These are phyloP conservation scores for Trematosphaeria pertusa DNA, from an alignment of 2,329 filamentous ascomycete genomes.

Conservation along the genomic window DNA sequence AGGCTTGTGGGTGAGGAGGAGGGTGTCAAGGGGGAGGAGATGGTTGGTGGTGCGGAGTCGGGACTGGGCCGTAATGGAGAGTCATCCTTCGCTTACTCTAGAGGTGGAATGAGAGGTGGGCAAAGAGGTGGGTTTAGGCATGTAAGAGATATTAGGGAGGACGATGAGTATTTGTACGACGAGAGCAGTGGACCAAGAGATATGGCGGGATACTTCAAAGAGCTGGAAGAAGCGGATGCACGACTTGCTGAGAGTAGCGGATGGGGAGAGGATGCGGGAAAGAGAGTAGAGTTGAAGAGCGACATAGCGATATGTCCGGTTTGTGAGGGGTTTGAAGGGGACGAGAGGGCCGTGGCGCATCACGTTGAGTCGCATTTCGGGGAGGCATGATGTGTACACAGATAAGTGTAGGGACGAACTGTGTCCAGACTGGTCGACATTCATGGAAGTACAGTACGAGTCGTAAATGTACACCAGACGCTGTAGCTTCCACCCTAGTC, in stretches of 20 bases:
- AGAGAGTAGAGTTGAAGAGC: slow-evolving; percentile 24
- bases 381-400: slow-evolving; percentile 5
- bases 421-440: slow-evolving; percentile 1
- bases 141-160: slow-evolving; percentile 36
- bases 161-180: slow-evolving; percentile 40
- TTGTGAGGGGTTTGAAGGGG: slow-evolving; percentile 70
- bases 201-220: slow-evolving; percentile 25
- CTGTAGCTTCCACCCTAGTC: too few relatives aligned
- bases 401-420: background rate
- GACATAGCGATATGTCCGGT: slow-evolving; percentile 63
- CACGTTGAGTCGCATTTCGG: slow-evolving; percentile 69
- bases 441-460: too few relatives aligned
- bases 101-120: slow-evolving; percentile 8
- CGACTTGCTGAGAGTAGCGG: slow-evolving; percentile 32
- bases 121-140: slow-evolving; percentile 23
- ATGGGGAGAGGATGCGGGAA: slow-evolving; percentile 9
- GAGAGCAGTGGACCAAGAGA: slow-evolving; percentile 22
- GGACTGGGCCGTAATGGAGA: slow-evolving; percentile 37
- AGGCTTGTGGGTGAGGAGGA: slow-evolving; percentile 54
- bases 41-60: slow-evolving; percentile 31
- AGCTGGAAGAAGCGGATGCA: slow-evolving; percentile 36
- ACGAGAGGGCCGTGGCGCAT: slow-evolving; percentile 71
- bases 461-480: too few relatives aligned
- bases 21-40: slow-evolving; percentile 29
- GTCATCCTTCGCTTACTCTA: too few relatives aligned